These are phyloP conservation scores for Grosmannia clavigera DNA, from an alignment of 2,329 filamentous ascomycete species.

Conservation along the genomic window DNA sequence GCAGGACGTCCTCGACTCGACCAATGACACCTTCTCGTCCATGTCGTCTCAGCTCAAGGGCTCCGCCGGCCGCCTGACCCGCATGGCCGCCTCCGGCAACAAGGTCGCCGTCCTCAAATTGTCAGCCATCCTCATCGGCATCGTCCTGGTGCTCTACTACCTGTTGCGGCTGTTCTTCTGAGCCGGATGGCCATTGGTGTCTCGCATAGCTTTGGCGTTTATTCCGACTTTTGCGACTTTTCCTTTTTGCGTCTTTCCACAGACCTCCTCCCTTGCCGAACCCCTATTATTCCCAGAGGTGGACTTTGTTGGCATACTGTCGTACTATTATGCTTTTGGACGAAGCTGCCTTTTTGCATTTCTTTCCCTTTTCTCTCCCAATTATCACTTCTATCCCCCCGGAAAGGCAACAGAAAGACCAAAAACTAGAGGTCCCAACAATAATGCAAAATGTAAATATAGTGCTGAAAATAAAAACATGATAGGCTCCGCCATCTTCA, in stretches of 20 bases:
- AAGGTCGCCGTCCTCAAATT: constrained; percentile 85
- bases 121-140: constrained; percentile 64
- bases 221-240: background rate
- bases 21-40: constrained; percentile 83
- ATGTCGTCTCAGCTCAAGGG: constrained; percentile 76
- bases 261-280: no score
- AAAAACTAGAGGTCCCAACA: background rate
- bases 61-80: constrained; percentile 66
- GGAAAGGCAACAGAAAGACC: background rate
- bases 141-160: constrained; percentile 67
- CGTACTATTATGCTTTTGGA: background rate
- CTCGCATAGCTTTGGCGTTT: constrained; percentile 6
- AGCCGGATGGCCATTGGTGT: constrained; percentile 6
- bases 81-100: constrained; percentile 87
- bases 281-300: background rate
- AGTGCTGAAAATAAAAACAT: background rate
- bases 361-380: background rate
- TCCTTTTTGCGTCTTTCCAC: no score
- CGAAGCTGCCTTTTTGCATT: background rate
- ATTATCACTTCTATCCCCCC: background rate
- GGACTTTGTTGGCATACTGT: background rate
- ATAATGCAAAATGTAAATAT: background rate
- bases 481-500: background rate
- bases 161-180: constrained; percentile 51
- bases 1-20: constrained; percentile 79